These are phyloP conservation scores for Chamaecyparis obtusa DNA, from an alignment of 75 land plant species.

Conservation along the genomic window DNA sequence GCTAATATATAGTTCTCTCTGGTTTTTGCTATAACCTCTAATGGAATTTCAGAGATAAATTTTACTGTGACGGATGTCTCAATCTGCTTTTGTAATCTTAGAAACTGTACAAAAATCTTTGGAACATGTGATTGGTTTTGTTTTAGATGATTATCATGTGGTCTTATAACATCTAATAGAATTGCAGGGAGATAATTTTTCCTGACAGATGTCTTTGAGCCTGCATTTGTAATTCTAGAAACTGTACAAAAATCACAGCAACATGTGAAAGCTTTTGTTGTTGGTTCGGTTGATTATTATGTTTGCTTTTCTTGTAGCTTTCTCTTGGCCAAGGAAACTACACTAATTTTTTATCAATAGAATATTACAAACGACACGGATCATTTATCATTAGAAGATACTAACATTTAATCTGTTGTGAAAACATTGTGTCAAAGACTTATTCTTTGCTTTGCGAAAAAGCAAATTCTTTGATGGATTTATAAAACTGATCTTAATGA, in stretches of 20 bases:
- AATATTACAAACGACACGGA: neutral
- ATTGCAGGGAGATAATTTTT: neutral
- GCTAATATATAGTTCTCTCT: neutral
- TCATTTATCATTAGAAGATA: too few species aligned
- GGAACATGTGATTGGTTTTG: slow-evolving; percentile 6
- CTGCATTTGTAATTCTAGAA: slow-evolving; percentile 2
- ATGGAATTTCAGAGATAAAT: neutral
- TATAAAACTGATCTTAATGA: neutral
- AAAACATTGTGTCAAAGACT: neutral
- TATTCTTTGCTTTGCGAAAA: neutral
- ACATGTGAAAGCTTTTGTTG: neutral
- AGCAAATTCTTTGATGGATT: neutral
- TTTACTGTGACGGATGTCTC: neutral
- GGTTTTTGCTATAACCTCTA: neutral
- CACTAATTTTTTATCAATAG: neutral
- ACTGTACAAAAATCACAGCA: neutral
- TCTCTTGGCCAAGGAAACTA: neutral
- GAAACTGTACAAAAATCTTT: slow-evolving; percentile 3
- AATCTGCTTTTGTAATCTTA: slow-evolving; percentile 4
- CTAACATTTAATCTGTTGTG: neutral
- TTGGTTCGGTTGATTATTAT: slow-evolving; percentile 1
- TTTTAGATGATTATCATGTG: neutral
- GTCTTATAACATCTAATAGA: neutral
- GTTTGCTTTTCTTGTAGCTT: neutral
- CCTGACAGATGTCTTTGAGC: neutral